Evolutionary conservation across 495 filamentous ascomycete species (phyloP).

Genomic region (Hyaloscypha bicolor): DNA sequence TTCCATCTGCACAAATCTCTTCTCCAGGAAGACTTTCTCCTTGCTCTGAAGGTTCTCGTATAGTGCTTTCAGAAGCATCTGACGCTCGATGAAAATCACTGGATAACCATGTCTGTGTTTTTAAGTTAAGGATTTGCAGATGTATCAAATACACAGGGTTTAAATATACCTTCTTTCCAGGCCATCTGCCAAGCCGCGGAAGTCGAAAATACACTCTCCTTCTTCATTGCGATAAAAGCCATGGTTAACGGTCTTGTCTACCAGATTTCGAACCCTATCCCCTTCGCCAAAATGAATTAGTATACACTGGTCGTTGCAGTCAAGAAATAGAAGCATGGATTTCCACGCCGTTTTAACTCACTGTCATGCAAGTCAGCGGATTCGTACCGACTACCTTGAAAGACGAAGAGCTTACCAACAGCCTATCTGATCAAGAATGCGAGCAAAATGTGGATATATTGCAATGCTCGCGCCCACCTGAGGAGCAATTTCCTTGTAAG

Average conservation of each 20-base stretch:
- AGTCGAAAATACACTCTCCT: not conserved
- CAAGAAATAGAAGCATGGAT: too few species aligned
- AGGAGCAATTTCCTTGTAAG: slow-evolving; percentile 32
- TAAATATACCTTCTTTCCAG: too few species aligned
- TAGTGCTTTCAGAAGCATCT: slow-evolving; percentile 30
- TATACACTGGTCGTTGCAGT: too few species aligned
- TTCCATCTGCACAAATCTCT: slow-evolving; percentile 28
- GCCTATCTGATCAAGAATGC: slow-evolving; percentile 42
- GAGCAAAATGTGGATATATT: slow-evolving; percentile 35
- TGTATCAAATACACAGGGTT: too few species aligned
- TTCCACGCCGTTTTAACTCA: too few species aligned
- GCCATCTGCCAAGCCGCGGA: not conserved
- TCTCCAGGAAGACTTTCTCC: slow-evolving; percentile 26
- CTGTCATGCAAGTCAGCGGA: too few species aligned
- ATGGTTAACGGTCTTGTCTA: too few species aligned
- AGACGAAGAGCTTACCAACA: too few species aligned
- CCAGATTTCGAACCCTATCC: too few species aligned
- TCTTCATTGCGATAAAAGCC: not conserved
- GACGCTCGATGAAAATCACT: not conserved
- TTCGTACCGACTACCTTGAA: too few species aligned
- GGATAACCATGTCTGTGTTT: slow-evolving; percentile 4
- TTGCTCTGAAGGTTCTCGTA: slow-evolving; percentile 35
- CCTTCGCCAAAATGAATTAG: too few species aligned
- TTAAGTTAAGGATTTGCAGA: too few species aligned
- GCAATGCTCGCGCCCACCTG: slow-evolving; percentile 38